These are phyloP conservation scores for Oidiodendron maius DNA, from an alignment of 495 filamentous ascomycete genomes.

Conservation along the genomic window DNA sequence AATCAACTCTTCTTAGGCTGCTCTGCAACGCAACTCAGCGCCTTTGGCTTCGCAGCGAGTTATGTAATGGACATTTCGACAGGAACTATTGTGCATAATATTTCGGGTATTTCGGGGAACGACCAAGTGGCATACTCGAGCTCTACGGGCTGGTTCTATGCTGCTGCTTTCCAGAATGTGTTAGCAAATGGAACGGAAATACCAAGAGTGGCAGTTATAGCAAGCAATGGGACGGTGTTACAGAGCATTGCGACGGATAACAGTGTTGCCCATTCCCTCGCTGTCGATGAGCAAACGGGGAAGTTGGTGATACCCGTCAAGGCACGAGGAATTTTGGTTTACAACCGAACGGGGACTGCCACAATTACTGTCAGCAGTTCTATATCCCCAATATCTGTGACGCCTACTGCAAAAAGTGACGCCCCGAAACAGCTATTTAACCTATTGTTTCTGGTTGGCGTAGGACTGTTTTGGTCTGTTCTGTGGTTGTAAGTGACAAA, in stretches of 20 bases:
- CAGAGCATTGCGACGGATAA: constrained; percentile 1
- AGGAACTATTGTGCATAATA: neutral
- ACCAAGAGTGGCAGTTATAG: neutral
- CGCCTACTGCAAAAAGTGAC: no score
- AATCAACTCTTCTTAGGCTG: constrained; percentile 3
- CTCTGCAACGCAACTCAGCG: neutral
- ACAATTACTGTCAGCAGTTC: no score
- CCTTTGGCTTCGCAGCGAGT: neutral
- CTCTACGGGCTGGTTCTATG: neutral
- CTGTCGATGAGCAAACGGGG: neutral
- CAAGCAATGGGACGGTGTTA: neutral
- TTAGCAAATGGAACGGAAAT: neutral
- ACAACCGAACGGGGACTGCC: neutral
- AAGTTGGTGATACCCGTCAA: neutral
- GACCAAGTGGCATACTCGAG: constrained; percentile 1
- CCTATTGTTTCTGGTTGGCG: no score
- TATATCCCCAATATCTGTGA: no score
- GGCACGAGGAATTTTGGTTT: neutral
- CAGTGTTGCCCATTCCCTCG: neutral
- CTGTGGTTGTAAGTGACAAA: no score
- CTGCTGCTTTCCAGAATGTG: neutral
- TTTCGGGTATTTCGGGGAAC: neutral
- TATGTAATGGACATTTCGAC: neutral
- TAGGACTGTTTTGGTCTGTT: no score
- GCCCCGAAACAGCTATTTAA: no score